These are phyloP conservation scores for Tylopilus intermedius DNA, from an alignment of 768 basidiomycete genomes.

Conservation along the genomic window DNA sequence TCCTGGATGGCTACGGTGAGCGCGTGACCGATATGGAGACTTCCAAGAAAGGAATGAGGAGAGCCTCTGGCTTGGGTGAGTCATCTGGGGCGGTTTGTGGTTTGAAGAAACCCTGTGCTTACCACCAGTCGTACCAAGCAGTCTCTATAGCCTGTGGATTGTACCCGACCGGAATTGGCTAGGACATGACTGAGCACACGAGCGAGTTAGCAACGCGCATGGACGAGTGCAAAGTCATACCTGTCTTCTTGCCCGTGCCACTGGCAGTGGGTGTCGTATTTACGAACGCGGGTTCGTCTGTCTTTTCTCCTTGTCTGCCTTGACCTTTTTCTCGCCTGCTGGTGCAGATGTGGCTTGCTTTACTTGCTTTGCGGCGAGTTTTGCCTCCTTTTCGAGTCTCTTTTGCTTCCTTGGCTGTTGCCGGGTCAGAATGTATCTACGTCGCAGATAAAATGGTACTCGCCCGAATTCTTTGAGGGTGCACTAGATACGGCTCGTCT, in stretches of 20 bases:
- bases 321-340: constrained; percentile 61
- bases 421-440: not conserved
- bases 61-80: constrained; percentile 54
- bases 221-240: constrained; percentile 34
- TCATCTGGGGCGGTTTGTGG: constrained; percentile 61
- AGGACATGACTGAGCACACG: constrained; percentile 60
- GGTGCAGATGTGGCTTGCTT: constrained; percentile 37
- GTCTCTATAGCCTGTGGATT: constrained; percentile 93
- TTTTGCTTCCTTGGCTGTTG: constrained; percentile 78
- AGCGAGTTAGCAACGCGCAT: not conserved
- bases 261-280: constrained; percentile 91
- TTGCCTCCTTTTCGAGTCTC: constrained; percentile 72
- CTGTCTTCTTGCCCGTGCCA: constrained; percentile 92
- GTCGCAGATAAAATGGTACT: constrained; percentile 1
- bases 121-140: constrained; percentile 99
- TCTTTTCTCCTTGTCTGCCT: constrained; percentile 69
- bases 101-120: constrained; percentile 82
- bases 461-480: constrained; percentile 40
- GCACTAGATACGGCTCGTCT: not conserved
- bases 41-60: constrained; percentile 83
- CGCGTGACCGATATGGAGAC: constrained; percentile 92
- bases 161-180: constrained; percentile 88
- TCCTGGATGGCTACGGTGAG: constrained; percentile 92
- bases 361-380: constrained; percentile 60
- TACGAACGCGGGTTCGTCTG: constrained; percentile 68